Conservation (phyloP, 805 yeast species). For the Teunomyces lycoperdinae region DNA sequence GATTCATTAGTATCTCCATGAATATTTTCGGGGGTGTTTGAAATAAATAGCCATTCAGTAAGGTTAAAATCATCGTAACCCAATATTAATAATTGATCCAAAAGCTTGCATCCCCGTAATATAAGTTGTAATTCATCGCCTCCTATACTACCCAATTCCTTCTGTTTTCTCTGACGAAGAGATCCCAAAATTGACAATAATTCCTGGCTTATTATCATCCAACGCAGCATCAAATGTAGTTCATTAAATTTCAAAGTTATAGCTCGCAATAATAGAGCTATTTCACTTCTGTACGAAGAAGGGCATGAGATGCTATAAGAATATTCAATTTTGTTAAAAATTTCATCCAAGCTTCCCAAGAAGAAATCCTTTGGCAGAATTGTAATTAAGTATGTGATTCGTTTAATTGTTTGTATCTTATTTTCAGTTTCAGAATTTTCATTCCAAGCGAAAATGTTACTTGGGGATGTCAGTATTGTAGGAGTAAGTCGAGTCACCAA, state of each 20-base stretch:
- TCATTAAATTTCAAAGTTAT: slow-evolving; percentile 61
- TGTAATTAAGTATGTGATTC: slow-evolving; percentile 62
- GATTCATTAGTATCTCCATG: slow-evolving; percentile 26
- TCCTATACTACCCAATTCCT: slow-evolving; percentile 26
- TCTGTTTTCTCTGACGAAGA: slow-evolving; percentile 22
- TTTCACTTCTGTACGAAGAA: slow-evolving; percentile 35
- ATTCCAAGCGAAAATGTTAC: slow-evolving; percentile 71
- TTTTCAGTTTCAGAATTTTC: slow-evolving; percentile 58
- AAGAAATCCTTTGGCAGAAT: slow-evolving; percentile 59
- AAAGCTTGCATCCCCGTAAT: slow-evolving; percentile 67
- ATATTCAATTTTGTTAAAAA: slow-evolving; percentile 34
- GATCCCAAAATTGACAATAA: slow-evolving; percentile 51
- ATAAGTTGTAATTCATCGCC: slow-evolving; percentile 40
- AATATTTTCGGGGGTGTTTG: slow-evolving; percentile 61
- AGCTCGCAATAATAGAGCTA: slow-evolving; percentile 61
- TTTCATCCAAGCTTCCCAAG: slow-evolving; percentile 49
- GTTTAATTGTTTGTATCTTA: slow-evolving; percentile 52
- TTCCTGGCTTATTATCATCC: slow-evolving; percentile 66
- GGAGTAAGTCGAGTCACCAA: slow-evolving; percentile 33
- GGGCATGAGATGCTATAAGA: slow-evolving; percentile 33
- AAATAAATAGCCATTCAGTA: slow-evolving; percentile 82
- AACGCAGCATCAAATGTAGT: slow-evolving; percentile 61
- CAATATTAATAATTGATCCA: slow-evolving; percentile 69
- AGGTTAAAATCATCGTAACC: slow-evolving; percentile 74
- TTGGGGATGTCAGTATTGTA: slow-evolving; percentile 43